Evolutionary conservation across 2,329 filamentous ascomycete genomes (phyloP), one percentile per base, ranked within the genome.

Genomic region (Colletotrichum cereale): DNA sequence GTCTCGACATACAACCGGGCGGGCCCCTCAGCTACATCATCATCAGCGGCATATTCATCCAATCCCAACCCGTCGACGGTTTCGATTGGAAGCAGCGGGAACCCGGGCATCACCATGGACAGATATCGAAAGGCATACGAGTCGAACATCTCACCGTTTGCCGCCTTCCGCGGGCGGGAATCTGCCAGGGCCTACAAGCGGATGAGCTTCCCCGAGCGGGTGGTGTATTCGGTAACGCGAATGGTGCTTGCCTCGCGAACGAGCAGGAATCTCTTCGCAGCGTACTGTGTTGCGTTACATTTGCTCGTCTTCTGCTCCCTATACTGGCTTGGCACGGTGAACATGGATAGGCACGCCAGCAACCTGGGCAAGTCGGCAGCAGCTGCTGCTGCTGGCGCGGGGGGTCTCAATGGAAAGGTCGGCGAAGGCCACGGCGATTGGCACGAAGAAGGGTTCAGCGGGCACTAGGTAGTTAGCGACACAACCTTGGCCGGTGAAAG

Each of bases 81-180:
- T 34, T 86, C 87, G 74, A 81, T 90, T 80, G 81, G 90, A 83
- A 80, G 89, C 83, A 76, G 86, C 79, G 75, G 84, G 21, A 85
- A 80, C 71, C 90, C 91, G 1, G 91, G 90, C 5, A 87, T 92
- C 64, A 90, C 91, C 18, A 85, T 96, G 65, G 94, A 97, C 80
- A 90, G 95, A 57, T 99, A 99, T 82, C 90, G 93, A 73, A 92
- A 94, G 69, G 94, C 95, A 14, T 99, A 99, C 83, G 96, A 99
- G 83, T 93, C 93, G 52, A 97, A 96, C 78, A 92, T 99, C 60
- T 97, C 95, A 14, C 96, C 96, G 0, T 99, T 99, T 80, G 95
- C 96, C 34, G 95, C 95, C 3, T 99, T 99, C 84, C 88, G 96
- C 55, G 95, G 96, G n/a, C 90, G 96, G 62, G 97, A 99, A 83